Percentiles rank a stretch among this genome's conserved stretches.
These are phyloP conservation scores for Globisporangium sylvaticum DNA, from an alignment of 352 stramenopile genomes.

Conservation along the genomic window DNA sequence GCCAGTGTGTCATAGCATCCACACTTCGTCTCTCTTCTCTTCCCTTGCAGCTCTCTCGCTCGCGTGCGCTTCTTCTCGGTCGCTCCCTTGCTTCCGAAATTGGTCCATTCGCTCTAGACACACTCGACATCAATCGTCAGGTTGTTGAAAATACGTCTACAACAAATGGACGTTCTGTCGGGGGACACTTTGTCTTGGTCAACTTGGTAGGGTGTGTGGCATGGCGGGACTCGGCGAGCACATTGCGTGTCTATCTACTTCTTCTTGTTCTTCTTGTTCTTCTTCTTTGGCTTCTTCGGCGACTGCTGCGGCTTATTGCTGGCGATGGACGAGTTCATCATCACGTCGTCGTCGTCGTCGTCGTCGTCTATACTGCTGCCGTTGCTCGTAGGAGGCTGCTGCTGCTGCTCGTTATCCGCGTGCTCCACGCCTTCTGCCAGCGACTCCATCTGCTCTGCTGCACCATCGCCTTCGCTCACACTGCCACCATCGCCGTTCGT, in stretches of 20 bases:
- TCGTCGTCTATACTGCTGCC: conserved; percentile 14
- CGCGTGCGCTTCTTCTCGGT: neutral
- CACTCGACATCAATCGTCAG: neutral
- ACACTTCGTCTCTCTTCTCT: neutral
- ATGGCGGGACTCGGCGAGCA: neutral
- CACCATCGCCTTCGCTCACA: neutral
- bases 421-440: neutral
- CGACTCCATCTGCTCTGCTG: conserved; percentile 21
- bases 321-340: conserved; percentile 5
- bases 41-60: neutral
- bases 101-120: neutral
- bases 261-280: conserved; percentile 48
- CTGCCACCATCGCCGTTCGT: neutral
- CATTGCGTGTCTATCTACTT: conserved; percentile 36
- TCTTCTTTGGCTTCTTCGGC: conserved; percentile 39
- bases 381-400: conserved; percentile 6
- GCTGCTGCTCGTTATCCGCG: neutral
- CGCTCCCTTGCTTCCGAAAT: neutral
- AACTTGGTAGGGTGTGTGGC: neutral
- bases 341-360: neutral
- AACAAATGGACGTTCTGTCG: neutral
- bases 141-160: neutral
- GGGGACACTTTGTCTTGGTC: neutral
- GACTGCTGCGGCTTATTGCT: neutral
- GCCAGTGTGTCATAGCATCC: neutral